Base-by-base conservation (phyloP, 805 yeast species). In the Lipomyces spencermartinsiae region DNA sequence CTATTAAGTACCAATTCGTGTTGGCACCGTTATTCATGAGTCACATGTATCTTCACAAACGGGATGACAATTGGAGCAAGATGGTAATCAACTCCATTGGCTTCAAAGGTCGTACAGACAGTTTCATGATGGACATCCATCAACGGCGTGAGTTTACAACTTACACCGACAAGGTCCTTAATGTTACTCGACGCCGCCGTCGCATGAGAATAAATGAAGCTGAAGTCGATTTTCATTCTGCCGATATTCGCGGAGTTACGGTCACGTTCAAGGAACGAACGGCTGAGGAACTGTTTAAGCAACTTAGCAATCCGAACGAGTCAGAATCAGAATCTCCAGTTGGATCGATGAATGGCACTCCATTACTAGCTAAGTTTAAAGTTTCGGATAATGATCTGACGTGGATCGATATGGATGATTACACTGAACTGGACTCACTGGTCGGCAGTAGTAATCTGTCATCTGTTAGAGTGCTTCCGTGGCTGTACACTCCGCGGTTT, bases 341-440 rank as follows among this genome's bases (percentile, higher is more conserved):
- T 63, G 55, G 65, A 60, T 59, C 75, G 6, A 67, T 72, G 14
- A 64, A 71, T 35, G 76, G 74, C 22, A 61, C 70, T 31, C 71
- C 78, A 2, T 67, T 71, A 6, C 61, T 74, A 5, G 76, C 76
- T 6, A 74, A 73, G 43, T 71, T 77, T 63, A 71, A 77, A 54
- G 73, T 76, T 8, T 62, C 74, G n/a, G 80, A 78, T 57, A 73
- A 77, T 35, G 81, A 78, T 63, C 71, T 77, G 4, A 74, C 79
- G 2, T 93, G 97, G 97, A 81, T 86, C 59, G 96, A 92, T 74
- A 78, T 81, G 29, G 89, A 90, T 66, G 97, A 93, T 76, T 93
- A 85, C 73, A 80, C 85, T 10, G 97, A 93, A 73, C 75, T 92
- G 56, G 91, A 74, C 46, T 71, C 73, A 14, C 61, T 71, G 8